These are phyloP conservation scores for Phyllosticta citriasiana DNA, from an alignment of 2,329 filamentous ascomycete genomes.

Conservation along the genomic window DNA sequence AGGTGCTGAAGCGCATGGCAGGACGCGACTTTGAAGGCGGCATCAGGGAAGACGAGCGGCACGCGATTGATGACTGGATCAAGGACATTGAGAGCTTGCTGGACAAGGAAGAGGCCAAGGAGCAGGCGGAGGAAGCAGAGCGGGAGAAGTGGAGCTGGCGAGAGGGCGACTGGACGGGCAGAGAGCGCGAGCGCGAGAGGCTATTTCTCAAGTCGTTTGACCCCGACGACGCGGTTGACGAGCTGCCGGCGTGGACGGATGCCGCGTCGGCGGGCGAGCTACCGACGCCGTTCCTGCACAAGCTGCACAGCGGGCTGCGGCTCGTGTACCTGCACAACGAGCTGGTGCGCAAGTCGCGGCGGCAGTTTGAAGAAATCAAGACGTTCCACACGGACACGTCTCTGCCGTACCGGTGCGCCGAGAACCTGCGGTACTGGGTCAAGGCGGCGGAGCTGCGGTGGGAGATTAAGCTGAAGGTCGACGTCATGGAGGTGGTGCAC, in stretches of 20 bases:
- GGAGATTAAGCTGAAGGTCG: constrained; percentile 72
- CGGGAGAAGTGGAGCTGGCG: constrained; percentile 74
- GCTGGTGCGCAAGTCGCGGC: constrained; percentile 71
- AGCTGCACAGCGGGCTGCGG: constrained; percentile 67
- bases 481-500: constrained; percentile 79
- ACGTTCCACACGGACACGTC: constrained; percentile 83
- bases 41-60: constrained; percentile 66
- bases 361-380: constrained; percentile 82
- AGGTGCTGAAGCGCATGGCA: constrained; percentile 86
- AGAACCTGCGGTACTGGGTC: constrained; percentile 91
- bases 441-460: constrained; percentile 93
- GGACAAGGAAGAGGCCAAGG: constrained; percentile 63
- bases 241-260: constrained; percentile 57
- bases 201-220: constrained; percentile 73
- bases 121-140: constrained; percentile 62
- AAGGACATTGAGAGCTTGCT: constrained; percentile 68
- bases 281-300: constrained; percentile 63
- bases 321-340: constrained; percentile 86
- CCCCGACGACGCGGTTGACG: constrained; percentile 38
- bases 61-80: constrained; percentile 71
- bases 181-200: constrained; percentile 68
- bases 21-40: constrained; percentile 77
- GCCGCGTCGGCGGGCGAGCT: constrained; percentile 43
- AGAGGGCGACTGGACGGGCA: constrained; percentile 60
- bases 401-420: constrained; percentile 87